Evolutionary conservation across 108 stramenopile species (phyloP), one percentile per base, ranked within the genome.

Genomic region (Cyclotella distinguenda): DNA sequence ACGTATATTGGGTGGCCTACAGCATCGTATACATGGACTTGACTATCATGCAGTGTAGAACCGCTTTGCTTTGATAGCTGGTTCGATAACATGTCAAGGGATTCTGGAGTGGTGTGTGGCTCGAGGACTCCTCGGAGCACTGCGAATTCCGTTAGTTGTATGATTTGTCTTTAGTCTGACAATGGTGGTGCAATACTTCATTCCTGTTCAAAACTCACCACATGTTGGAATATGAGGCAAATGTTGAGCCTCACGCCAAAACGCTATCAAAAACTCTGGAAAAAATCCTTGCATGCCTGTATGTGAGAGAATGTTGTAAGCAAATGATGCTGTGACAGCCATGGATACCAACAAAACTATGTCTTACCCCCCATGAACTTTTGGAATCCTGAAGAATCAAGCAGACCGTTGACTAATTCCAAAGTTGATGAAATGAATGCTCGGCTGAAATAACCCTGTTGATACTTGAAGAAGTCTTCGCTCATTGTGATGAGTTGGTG

Each of bases 211-310:
- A 28, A 27, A 40, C 63, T 51, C 30, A 64, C 63, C 63, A 59
- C 85, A 86, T 7, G 93, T 94, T 11, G 93, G 93, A 23, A 94
- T 85, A 51, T 90, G 83, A 8, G 83, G 59, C 10, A 88, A 61
- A 64, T 91, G 87, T 45, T 94, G 90, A 5, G 88, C 86, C 77
- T 94, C 93, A 23, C 93, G 58, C 93, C 93, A 94, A 64, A 91
- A 91, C 10, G 87, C 83, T 33, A 76, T 80, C 33, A 81, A 75
- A 39, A 86, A 90, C 34, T 91, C 85, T 32, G 85, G 82, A 6
- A 94, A 69, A 42, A 94, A 90, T 19, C 70, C 53, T 54, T 60
- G 58, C 27, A 67, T 55, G 44, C 60, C 54, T 60, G 18, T 30
- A 42, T 40, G 19, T 23, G 15, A 16, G 26, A 16, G 30, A 18